Evolutionary conservation across 805 yeast species (phyloP), one percentile per base, ranked within the genome.

Genomic region (Monosporozyma yasuniensis): DNA sequence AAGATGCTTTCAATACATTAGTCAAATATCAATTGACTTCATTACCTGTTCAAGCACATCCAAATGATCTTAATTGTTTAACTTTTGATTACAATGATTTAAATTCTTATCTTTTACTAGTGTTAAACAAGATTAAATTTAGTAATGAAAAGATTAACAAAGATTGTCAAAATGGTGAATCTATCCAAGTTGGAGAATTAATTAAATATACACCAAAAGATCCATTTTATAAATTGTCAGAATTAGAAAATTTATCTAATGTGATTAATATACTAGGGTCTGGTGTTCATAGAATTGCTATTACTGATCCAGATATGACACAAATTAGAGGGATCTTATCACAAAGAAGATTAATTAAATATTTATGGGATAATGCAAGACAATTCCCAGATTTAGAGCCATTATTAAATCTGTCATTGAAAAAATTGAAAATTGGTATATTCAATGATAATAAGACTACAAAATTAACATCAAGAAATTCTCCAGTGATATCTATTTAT

Each of bases 211-310:
- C 91, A 21, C 89, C 88, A 34, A 90, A 90, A 63, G 91, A 88
- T 61, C 96, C 96, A 3, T 88, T 90, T 61, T 76, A 85, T 53
- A 85, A 87, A 61, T 72, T 93, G 50, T 77, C 80, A 42, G 89
- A 87, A 58, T 61, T 73, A 16, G 89, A 84, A 50, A 78, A 81
- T 19, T 71, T 91, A 47, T 74, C 83, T 38, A 76, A 79, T 4
- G 96, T 88, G 2, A 85, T 87, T 57, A 95, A 88, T 65, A 81
- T 86, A 11, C 72, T 91, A 53, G 98, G 97, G n/a, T 79, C 86
- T 38, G 99, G 99, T 19, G 96, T 90, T 3, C 99, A 93, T 69
- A 76, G 99, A 63, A 80, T 91, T 19, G 96, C 97, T 10, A 86
- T 90, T 50, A 76, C 84, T 21, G 73, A 80, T 61, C 66, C 70